phyloP scores from a whole-genome alignment of 495 filamentous ascomycete species.

The Penicillium mononematosum region DNA sequence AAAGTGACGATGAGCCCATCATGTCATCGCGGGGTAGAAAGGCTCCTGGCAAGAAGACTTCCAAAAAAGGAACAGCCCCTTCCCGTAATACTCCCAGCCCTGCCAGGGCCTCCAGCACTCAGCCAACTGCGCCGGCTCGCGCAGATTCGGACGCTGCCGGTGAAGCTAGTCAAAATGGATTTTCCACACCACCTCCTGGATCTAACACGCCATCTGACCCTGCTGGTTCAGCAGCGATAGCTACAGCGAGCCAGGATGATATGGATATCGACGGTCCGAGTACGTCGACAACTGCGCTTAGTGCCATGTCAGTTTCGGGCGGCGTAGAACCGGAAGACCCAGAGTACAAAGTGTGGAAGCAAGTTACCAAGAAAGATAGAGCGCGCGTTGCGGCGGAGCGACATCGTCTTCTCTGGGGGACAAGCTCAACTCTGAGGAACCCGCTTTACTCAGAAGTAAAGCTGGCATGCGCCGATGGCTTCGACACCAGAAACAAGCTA shows the following conservation, averaged over 20 bases:
- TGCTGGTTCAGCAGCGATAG: conserved; percentile 58
- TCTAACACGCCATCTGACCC: conserved; percentile 75
- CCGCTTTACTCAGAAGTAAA: conserved; percentile 76
- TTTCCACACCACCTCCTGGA: conserved; percentile 74
- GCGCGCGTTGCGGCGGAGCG: conserved; percentile 77
- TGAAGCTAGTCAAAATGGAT: conserved; percentile 77
- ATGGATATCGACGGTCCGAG: conserved; percentile 75
- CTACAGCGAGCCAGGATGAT: conserved; percentile 68
- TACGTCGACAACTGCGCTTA: conserved; percentile 60
- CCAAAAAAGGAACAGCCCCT: conserved; percentile 72
- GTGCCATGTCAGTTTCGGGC: conserved; percentile 40
- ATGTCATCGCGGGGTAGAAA: conserved; percentile 95
- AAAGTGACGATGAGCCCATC: conserved; percentile 97
- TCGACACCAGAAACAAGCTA: conserved; percentile 65
- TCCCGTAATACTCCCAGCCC: conserved; percentile 71
- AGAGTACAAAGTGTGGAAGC: conserved; percentile 97
- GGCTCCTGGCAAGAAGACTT: conserved; percentile 70
- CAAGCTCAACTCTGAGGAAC: conserved; percentile 81
- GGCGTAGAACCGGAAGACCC: conserved; percentile 69
- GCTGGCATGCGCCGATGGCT: conserved; percentile 79
- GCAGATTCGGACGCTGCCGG: conserved; percentile 62
- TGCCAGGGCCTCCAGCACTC: conserved; percentile 54
- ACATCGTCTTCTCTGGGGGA: conserved; percentile 80
- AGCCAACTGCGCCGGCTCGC: conserved; percentile 51
- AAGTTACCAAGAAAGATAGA: conserved; percentile 94